Evolutionary conservation across 768 basidiomycete genomes (phyloP).

Genomic region (Tremella mesenterica): DNA sequence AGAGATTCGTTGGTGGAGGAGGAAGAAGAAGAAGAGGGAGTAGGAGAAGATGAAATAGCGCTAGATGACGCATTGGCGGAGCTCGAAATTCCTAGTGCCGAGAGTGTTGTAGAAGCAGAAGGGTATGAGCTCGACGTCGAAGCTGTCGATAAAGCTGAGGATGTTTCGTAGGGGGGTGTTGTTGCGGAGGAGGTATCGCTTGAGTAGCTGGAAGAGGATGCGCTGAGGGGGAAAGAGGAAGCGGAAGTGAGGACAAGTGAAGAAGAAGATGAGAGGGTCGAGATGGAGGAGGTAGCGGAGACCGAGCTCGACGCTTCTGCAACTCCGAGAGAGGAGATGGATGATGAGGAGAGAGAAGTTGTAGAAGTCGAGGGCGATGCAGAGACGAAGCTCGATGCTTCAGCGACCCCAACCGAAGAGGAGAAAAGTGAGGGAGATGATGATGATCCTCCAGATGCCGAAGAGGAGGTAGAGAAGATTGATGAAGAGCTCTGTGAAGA

Average conservation of each 20-base stretch:
- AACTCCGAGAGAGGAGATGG: neutral
- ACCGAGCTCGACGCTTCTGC: conserved; percentile 1
- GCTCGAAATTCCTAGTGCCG: conserved; percentile 1
- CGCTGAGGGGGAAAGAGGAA: neutral
- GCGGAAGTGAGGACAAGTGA: conserved; percentile 1
- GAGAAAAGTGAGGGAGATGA: neutral
- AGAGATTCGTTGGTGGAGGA: conserved; percentile 1
- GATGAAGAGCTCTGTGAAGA: neutral
- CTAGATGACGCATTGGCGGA: neutral
- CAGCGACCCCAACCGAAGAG: neutral
- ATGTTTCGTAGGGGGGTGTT: neutral
- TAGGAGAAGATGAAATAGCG: neutral
- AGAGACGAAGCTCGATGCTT: neutral
- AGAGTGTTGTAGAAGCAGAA: conserved; percentile 3
- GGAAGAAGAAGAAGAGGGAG: neutral
- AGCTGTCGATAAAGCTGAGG: neutral
- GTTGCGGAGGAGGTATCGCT: neutral
- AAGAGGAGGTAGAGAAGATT: neutral
- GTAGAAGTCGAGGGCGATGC: neutral
- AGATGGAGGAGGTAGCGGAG: neutral
- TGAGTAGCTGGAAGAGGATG: conserved; percentile 2
- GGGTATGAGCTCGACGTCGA: neutral
- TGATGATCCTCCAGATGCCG: neutral
- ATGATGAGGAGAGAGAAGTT: conserved; percentile 4
- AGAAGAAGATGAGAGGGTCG: neutral